Percentiles rank a stretch among this genome's conserved stretches.
Conservation (phyloP, 768 basidiomycete genomes). For the Auriscalpium microsporum region DNA sequence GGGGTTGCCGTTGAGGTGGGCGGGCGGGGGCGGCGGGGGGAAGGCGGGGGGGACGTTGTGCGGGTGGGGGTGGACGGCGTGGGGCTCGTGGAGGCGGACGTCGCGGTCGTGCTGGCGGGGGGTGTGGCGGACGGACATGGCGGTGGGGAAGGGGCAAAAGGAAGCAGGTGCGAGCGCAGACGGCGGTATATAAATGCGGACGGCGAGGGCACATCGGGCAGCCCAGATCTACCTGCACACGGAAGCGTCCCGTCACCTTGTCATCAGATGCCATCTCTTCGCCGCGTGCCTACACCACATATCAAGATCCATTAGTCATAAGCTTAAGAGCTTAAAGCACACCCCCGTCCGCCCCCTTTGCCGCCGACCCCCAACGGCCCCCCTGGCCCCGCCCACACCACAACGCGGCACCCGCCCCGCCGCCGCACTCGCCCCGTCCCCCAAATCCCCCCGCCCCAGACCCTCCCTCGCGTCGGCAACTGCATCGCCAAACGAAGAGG, state of each 20-base stretch:
- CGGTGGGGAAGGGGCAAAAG: constrained; percentile 22
- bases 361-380: constrained; percentile 18
- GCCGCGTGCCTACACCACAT: constrained; percentile 46
- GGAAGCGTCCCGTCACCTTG: constrained; percentile 15
- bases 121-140: constrained; percentile 55
- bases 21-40: constrained; percentile 29
- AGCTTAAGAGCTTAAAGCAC: constrained; percentile 37
- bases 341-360: constrained; percentile 16
- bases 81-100: constrained; percentile 54
- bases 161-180: constrained; percentile 15
- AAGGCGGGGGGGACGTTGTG: constrained; percentile 35
- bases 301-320: constrained; percentile 34
- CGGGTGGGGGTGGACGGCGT: constrained; percentile 35
- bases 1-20: constrained; percentile 48
- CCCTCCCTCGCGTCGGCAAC: neutral
- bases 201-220: constrained; percentile 50
- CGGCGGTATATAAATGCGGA: constrained; percentile 22
- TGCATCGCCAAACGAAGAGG: neutral
- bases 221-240: constrained; percentile 16
- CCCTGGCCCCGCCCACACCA: constrained; percentile 1
- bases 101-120: constrained; percentile 55
- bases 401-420: neutral
- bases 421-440: neutral
- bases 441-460: neutral
- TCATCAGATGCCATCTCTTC: constrained; percentile 18